phyloP scores from a whole-genome alignment of 345 rosid species.

The Atalantia buxifolia region DNA sequence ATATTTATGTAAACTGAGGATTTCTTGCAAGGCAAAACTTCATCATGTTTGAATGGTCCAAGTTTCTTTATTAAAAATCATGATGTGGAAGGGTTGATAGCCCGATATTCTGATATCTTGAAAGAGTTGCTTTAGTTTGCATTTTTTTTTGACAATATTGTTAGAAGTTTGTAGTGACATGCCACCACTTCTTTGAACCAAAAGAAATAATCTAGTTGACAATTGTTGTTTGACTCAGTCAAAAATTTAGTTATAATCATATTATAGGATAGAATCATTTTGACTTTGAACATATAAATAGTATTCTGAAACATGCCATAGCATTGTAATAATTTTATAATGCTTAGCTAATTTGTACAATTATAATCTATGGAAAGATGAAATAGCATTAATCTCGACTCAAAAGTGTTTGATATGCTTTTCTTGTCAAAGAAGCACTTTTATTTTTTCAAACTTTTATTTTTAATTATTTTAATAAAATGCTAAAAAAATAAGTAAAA shows the following conservation, averaged over 20 bases:
- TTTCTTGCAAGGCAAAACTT: conserved; percentile 10
- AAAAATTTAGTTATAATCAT: neutral
- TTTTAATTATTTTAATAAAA: no score
- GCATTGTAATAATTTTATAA: neutral
- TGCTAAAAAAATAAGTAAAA: no score
- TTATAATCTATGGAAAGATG: no score
- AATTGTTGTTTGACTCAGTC: neutral
- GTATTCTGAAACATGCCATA: neutral
- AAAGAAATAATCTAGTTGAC: neutral
- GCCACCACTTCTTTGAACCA: neutral
- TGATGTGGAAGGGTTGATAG: neutral
- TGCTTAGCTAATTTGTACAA: no score
- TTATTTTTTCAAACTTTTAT: no score
- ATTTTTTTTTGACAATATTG: neutral
- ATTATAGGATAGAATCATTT: neutral
- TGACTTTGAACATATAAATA: neutral
- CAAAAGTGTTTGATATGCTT: no score
- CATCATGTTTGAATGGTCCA: neutral
- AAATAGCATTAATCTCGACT: no score
- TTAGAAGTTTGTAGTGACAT: neutral
- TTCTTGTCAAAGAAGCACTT: no score
- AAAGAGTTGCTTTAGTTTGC: neutral
- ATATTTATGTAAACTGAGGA: neutral
- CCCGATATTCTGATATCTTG: neutral
- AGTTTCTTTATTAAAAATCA: neutral